phyloP scores from a whole-genome alignment of 306 rosid genomes.

The Castanopsis chinensis region DNA sequence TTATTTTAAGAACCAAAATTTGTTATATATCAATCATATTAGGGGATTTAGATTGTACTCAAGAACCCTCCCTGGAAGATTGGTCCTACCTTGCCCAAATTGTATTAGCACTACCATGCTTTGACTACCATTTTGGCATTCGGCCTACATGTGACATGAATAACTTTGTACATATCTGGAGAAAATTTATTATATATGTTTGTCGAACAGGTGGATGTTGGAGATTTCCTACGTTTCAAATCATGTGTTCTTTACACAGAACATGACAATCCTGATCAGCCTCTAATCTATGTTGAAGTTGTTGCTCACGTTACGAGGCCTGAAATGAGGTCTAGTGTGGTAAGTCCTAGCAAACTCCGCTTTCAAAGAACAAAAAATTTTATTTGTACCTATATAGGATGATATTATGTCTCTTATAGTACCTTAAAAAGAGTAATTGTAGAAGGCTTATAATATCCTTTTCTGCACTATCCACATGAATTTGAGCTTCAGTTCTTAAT shows the following conservation, averaged over 20 bases:
- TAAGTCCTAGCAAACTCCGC: constrained; percentile 30
- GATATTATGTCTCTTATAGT: neutral
- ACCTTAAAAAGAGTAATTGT: neutral
- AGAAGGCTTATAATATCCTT: neutral
- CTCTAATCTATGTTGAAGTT: constrained; percentile 87
- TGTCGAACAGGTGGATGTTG: constrained; percentile 82
- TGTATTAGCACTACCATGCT: neutral
- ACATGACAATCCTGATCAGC: constrained; percentile 69
- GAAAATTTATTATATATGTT: neutral
- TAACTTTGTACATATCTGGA: neutral
- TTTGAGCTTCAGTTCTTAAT: neutral
- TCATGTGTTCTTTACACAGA: constrained; percentile 86
- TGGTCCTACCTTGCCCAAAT: neutral
- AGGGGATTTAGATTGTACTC: neutral
- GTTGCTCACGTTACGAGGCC: constrained; percentile 97
- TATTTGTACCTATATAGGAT: neutral
- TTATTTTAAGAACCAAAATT: too few species aligned
- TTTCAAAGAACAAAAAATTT: neutral
- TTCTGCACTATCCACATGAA: neutral
- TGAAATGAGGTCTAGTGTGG: constrained; percentile 87
- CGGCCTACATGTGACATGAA: neutral
- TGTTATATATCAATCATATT: too few species aligned
- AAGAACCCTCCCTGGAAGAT: neutral
- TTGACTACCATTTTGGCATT: neutral
- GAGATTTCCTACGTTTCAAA: constrained; percentile 86